phyloP scores from a whole-genome alignment of 257 asterid genomes.

The Salvia rosmarinus region DNA sequence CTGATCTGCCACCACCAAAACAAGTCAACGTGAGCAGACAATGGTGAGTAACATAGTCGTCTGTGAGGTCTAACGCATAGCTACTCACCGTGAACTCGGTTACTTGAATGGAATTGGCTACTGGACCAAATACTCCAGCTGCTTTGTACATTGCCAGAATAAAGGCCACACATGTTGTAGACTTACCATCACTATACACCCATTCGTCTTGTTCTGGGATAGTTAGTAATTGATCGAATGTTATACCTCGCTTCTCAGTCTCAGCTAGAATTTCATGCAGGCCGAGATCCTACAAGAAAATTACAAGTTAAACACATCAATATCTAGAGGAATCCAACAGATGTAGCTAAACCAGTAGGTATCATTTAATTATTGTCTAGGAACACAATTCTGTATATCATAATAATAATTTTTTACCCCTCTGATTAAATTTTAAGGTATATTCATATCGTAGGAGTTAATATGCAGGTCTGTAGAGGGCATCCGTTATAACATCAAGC shows the following conservation, averaged over 20 bases:
- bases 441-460: not conserved
- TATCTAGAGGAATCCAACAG: not conserved
- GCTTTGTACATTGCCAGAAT: conserved; percentile 93
- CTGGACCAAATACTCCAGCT: conserved; percentile 85
- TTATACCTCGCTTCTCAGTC: conserved; percentile 87
- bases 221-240: conserved; percentile 86
- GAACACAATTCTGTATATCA: not conserved
- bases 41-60: not conserved
- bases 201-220: conserved; percentile 98
- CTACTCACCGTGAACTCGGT: conserved; percentile 92
- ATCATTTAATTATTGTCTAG: no score
- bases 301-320: conserved; percentile 1
- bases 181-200: conserved; percentile 97
- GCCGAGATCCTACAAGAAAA: conserved; percentile 66
- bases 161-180: conserved; percentile 96
- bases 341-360: not conserved
- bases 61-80: not conserved
- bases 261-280: conserved; percentile 81
- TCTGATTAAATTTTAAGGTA: not conserved
- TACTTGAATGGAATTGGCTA: conserved; percentile 84
- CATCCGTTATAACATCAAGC: not conserved
- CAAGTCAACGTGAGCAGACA: conserved; percentile 5
- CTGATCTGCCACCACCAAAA: conserved; percentile 58
- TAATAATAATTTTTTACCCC: not conserved
- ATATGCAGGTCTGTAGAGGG: not conserved